Conservation (phyloP, 2,329 filamentous ascomycete genomes). For the Herpomyces periplanetae region DNA sequence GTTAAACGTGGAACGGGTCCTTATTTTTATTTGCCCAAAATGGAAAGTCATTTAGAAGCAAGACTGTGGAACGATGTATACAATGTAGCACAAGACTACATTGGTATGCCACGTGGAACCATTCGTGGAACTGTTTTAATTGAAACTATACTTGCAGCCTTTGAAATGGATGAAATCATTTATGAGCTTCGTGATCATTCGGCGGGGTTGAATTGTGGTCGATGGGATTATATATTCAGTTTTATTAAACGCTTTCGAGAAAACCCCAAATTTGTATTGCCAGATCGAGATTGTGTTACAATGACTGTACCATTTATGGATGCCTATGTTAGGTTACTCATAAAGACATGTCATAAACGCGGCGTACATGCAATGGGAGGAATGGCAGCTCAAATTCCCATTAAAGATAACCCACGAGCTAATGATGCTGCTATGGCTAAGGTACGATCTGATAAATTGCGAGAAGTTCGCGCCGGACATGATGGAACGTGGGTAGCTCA, state of each 20-base stretch:
- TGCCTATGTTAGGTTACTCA: constrained; percentile 74
- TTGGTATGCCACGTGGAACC: constrained; percentile 55
- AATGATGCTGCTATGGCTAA: constrained; percentile 82
- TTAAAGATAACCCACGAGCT: constrained; percentile 64
- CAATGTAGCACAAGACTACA: constrained; percentile 73
- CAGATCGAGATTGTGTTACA: constrained; percentile 58
- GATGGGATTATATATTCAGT: constrained; percentile 99
- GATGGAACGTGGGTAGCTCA: constrained; percentile 95
- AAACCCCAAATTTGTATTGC: constrained; percentile 64
- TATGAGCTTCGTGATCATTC: constrained; percentile 92
- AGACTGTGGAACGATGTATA: constrained; percentile 93
- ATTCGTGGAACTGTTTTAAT: constrained; percentile 85
- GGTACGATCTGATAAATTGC: constrained; percentile 74
- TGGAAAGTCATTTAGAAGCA: constrained; percentile 89
- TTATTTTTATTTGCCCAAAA: constrained; percentile 94
- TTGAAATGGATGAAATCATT: constrained; percentile 99
- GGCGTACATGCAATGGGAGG: constrained; percentile 97
- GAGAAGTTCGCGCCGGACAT: constrained; percentile 73
- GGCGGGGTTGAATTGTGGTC: constrained; percentile 80
- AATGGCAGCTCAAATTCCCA: constrained; percentile 94
- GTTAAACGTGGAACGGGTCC: constrained; percentile 49
- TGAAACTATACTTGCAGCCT: constrained; percentile 84
- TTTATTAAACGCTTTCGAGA: constrained; percentile 98
- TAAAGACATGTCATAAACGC: constrained; percentile 86
- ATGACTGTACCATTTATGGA: constrained; percentile 99